A percentile compares a stretch with the other conserved stretches of the same genome.
Evolutionary conservation across 1,139 yeast genomes (phyloP).

Genomic region (Diutina catenulata): DNA sequence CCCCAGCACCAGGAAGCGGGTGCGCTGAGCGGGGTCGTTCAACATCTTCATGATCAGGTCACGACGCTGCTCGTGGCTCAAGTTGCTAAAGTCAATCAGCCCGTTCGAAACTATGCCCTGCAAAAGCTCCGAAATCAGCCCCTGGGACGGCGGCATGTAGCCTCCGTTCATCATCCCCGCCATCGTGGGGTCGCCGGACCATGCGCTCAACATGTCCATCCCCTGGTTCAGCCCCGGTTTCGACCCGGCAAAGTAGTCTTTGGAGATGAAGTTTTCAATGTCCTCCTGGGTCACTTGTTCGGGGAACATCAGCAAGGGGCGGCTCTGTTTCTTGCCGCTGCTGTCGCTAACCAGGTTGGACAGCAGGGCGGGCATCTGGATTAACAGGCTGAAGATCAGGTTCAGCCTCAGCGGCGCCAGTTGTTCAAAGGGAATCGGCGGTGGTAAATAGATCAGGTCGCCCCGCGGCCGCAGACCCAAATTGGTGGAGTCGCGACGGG

Average conservation of each 20-base stretch:
- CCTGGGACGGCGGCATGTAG: slow-evolving; percentile 11
- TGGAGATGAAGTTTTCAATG: slow-evolving; percentile 12
- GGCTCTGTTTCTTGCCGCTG: neutral
- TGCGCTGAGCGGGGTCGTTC: slow-evolving; percentile 7
- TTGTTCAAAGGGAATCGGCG: slow-evolving; percentile 11
- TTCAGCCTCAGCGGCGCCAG: slow-evolving; percentile 21
- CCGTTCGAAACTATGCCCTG: slow-evolving; percentile 26
- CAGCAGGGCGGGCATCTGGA: slow-evolving; percentile 27
- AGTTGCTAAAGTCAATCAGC: slow-evolving; percentile 27
- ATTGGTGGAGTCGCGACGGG: neutral
- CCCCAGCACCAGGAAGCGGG: neutral
- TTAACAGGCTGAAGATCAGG: slow-evolving; percentile 29
- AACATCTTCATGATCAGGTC: slow-evolving; percentile 29
- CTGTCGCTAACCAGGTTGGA: slow-evolving; percentile 21
- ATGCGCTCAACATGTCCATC: neutral
- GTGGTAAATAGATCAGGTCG: slow-evolving; percentile 17
- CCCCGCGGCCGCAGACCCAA: slow-evolving; percentile 11
- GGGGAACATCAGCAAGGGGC: slow-evolving; percentile 4
- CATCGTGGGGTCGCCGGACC: slow-evolving; percentile 5
- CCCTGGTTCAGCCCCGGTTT: no score
- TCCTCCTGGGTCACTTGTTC: slow-evolving; percentile 6
- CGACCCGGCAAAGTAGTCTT: neutral
- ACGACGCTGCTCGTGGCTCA: slow-evolving; percentile 32
- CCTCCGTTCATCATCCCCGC: no score
- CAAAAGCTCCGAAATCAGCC: slow-evolving; percentile 20